Percentiles rank a stretch among this genome's conserved stretches.
Evolutionary conservation across 305 asterid species (phyloP).

Genomic region (Euphrasia arctica): DNA sequence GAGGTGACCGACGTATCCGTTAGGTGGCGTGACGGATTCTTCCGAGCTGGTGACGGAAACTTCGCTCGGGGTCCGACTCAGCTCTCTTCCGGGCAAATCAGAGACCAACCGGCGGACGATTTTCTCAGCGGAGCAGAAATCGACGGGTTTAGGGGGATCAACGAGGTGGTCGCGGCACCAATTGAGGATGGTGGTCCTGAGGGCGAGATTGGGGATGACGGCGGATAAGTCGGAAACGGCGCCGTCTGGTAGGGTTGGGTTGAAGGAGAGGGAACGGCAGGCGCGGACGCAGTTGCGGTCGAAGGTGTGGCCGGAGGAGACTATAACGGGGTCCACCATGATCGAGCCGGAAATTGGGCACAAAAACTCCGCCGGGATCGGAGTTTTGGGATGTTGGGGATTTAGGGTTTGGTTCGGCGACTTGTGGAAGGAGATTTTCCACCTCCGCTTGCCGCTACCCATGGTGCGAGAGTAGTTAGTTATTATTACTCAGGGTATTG

Average conservation of each 20-base stretch:
- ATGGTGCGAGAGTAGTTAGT: constrained; percentile 20
- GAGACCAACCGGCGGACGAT: constrained; percentile 41
- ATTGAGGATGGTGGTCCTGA: constrained; percentile 62
- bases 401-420: constrained; percentile 28
- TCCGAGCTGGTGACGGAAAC: constrained; percentile 51
- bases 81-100: constrained; percentile 24
- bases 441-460: constrained; percentile 73
- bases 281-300: constrained; percentile 77
- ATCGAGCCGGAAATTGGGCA: constrained; percentile 70
- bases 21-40: constrained; percentile 42
- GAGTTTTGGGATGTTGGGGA: background rate
- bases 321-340: constrained; percentile 93
- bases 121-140: constrained; percentile 51
- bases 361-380: constrained; percentile 56
- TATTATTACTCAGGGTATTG: background rate
- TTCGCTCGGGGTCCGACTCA: constrained; percentile 41
- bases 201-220: constrained; percentile 80
- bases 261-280: constrained; percentile 58
- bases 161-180: constrained; percentile 53
- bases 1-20: constrained; percentile 38
- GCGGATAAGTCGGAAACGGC: constrained; percentile 60
- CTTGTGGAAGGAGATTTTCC: constrained; percentile 67
- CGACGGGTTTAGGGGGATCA: constrained; percentile 56
- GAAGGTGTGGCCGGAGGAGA: constrained; percentile 85
- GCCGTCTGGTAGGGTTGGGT: constrained; percentile 51